Evolutionary conservation across 176 grass and related monocot genomes (phyloP).

Genomic region (Guadua angustifolia): DNA sequence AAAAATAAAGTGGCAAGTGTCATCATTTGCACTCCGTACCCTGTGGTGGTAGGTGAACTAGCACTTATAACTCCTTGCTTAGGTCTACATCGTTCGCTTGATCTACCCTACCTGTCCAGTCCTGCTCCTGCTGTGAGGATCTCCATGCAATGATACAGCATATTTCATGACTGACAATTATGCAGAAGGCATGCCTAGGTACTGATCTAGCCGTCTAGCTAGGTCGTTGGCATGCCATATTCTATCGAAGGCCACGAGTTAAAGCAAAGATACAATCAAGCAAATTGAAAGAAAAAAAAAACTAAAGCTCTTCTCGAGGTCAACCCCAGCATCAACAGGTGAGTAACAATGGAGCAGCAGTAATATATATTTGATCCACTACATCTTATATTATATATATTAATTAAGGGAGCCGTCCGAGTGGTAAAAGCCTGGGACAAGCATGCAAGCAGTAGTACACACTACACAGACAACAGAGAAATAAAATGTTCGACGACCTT

Average conservation of each 20-base stretch:
- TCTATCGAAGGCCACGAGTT: slow-evolving; percentile 37
- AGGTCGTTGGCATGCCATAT: slow-evolving; percentile 37
- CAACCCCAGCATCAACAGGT: slow-evolving; percentile 23
- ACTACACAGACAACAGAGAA: slow-evolving; percentile 1
- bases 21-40: no score
- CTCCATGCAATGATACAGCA: slow-evolving; percentile 49
- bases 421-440: slow-evolving; percentile 37
- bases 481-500: slow-evolving; percentile 32
- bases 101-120: slow-evolving; percentile 11
- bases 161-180: slow-evolving; percentile 46
- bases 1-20: no score
- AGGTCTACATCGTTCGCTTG: not conserved
- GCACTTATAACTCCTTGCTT: slow-evolving; percentile 22
- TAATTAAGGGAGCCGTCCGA: slow-evolving; percentile 20
- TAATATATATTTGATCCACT: not conserved
- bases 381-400: slow-evolving; percentile 27
- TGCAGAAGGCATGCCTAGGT: slow-evolving; percentile 18
- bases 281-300: slow-evolving; percentile 7
- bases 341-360: not conserved
- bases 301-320: not conserved
- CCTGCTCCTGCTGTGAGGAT: slow-evolving; percentile 23
- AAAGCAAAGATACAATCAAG: slow-evolving; percentile 10
- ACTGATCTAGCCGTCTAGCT: not conserved
- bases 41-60: no score
- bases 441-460: slow-evolving; percentile 8